A percentile compares a stretch with the other conserved stretches of the same genome.
Evolutionary conservation across 805 yeast species (phyloP).

Genomic region (Saccharomycopsis malanga): DNA sequence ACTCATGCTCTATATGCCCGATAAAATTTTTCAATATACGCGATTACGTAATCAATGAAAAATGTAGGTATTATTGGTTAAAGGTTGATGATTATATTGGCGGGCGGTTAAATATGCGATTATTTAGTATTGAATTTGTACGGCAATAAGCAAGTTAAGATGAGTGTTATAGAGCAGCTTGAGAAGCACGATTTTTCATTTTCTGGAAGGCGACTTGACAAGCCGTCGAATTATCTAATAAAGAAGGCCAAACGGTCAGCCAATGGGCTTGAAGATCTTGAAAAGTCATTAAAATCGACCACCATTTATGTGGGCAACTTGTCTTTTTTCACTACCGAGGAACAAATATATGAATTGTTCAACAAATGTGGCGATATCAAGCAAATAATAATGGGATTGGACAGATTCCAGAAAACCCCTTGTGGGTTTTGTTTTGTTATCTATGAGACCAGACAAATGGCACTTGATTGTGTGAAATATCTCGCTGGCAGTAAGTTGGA

Average conservation of each 20-base stretch:
- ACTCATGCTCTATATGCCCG: too few species aligned
- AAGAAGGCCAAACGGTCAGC: conserved; percentile 53
- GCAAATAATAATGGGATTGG: conserved; percentile 89
- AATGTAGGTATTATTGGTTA: too few species aligned
- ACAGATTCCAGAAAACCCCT: conserved; percentile 83
- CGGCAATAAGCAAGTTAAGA: too few species aligned
- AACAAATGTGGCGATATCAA: conserved; percentile 73
- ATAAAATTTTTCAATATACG: too few species aligned
- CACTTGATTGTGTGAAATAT: conserved; percentile 77
- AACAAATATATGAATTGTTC: conserved; percentile 84
- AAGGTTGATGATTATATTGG: too few species aligned
- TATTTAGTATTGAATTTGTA: too few species aligned
- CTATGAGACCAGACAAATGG: conserved; percentile 59
- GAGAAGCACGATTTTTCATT: conserved; percentile 51
- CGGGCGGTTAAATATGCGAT: too few species aligned
- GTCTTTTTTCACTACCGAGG: conserved; percentile 88
- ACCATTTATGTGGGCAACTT: conserved; percentile 91
- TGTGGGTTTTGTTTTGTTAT: conserved; percentile 96
- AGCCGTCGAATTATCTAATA: conserved; percentile 62
- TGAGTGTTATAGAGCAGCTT: conserved; percentile 35
- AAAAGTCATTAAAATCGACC: conserved; percentile 55
- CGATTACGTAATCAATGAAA: too few species aligned
- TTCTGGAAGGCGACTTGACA: conserved; percentile 61
- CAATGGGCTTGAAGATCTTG: conserved; percentile 54
- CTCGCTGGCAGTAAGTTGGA: conserved; percentile 78